phyloP scores from a whole-genome alignment of 805 yeast species.

The Metschnikowia vanudenii region DNA sequence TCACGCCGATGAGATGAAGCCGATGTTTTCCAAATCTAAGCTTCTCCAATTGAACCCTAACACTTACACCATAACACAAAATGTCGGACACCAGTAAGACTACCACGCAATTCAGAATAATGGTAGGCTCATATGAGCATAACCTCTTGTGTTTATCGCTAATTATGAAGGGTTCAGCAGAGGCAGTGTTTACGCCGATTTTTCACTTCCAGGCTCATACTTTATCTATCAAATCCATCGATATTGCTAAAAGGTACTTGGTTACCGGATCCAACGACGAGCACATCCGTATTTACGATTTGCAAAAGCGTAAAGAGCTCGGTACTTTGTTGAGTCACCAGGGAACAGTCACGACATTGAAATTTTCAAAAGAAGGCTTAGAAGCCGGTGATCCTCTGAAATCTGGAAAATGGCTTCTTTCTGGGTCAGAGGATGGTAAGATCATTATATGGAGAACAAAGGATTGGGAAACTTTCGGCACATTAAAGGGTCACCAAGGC shows the following conservation, averaged over 20 bases:
- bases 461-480: constrained; percentile 93
- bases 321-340: constrained; percentile 88
- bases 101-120: constrained; percentile 60
- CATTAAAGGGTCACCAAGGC: constrained; percentile 85
- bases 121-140: constrained; percentile 96
- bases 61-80: neutral
- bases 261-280: constrained; percentile 97
- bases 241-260: constrained; percentile 75
- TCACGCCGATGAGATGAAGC: constrained; percentile 8
- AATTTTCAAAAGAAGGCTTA: constrained; percentile 56
- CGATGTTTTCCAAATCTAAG: neutral
- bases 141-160: constrained; percentile 81
- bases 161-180: constrained; percentile 52
- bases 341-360: constrained; percentile 79
- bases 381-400: constrained; percentile 27
- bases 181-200: constrained; percentile 73
- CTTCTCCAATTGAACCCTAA: neutral
- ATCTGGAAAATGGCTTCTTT: constrained; percentile 83
- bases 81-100: constrained; percentile 13
- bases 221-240: constrained; percentile 80
- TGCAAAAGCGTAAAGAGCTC: constrained; percentile 89
- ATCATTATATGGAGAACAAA: constrained; percentile 91
- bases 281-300: constrained; percentile 88
- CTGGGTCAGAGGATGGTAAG: constrained; percentile 89
- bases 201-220: constrained; percentile 97